A percentile compares a stretch with the other conserved stretches of the same genome.
Conservation (phyloP, 1,139 yeast genomes). For the Lodderomyces orthopsilosis region DNA sequence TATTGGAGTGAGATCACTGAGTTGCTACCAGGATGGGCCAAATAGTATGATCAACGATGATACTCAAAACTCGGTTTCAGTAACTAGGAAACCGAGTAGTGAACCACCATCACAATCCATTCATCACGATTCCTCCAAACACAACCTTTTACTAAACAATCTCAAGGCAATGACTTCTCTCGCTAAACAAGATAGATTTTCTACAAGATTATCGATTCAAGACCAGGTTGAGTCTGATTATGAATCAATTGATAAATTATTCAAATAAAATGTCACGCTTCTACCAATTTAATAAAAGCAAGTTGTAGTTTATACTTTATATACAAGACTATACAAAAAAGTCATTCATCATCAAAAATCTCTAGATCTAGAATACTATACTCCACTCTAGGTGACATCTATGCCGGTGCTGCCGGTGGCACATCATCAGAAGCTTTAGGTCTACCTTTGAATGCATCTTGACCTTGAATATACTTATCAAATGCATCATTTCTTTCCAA, state of each 20-base stretch:
- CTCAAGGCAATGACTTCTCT: not conserved
- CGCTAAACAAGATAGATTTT: not conserved
- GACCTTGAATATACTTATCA: constrained; percentile 65
- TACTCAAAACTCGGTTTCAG: not conserved
- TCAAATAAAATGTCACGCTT: constrained; percentile 12
- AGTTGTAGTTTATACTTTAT: not conserved
- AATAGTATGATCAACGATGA: not conserved
- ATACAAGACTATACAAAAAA: constrained; percentile 1
- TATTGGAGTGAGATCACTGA: not conserved
- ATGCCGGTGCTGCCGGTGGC: not conserved
- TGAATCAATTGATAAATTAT: constrained; percentile 23
- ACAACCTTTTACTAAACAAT: not conserved
- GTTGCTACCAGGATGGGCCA: not conserved
- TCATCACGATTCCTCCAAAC: not conserved
- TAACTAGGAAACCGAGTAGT: too few relatives aligned
- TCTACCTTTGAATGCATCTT: constrained; percentile 33
- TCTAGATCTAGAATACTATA: not conserved
- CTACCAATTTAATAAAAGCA: not conserved
- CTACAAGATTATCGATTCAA: not conserved
- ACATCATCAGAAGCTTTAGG: constrained; percentile 15
- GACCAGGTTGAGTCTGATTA: constrained; percentile 13
- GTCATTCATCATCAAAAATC: not conserved
- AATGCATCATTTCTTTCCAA: constrained; percentile 78
- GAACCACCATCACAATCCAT: too few relatives aligned
- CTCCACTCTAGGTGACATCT: not conserved